Conservation (phyloP, 371 early-diverging fungal species). For the Catenaria anguillulae region DNA sequence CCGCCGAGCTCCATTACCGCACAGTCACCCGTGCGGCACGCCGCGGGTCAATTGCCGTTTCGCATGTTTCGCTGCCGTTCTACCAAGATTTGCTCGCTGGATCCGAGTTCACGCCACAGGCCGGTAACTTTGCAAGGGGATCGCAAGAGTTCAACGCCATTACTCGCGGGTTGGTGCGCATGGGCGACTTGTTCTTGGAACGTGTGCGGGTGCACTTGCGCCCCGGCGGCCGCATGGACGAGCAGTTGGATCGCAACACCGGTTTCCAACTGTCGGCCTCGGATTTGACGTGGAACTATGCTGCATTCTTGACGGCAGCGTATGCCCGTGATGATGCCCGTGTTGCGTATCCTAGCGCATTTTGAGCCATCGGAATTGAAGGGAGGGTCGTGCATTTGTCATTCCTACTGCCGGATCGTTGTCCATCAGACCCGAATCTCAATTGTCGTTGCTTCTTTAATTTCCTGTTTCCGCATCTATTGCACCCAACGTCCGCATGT, state of each 20-base stretch:
- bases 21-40: slow-evolving; percentile 7
- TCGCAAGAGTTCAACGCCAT: no score
- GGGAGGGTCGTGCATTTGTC: no score
- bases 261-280: slow-evolving; percentile 48
- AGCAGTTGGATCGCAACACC: slow-evolving; percentile 41
- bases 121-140: slow-evolving; percentile 15
- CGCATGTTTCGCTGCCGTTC: slow-evolving; percentile 16
- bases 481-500: no score
- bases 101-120: background rate
- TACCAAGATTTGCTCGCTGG: slow-evolving; percentile 9
- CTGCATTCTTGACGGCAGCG: slow-evolving; percentile 35
- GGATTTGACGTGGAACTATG: slow-evolving; percentile 64
- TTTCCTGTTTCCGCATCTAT: no score
- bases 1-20: slow-evolving; percentile 49
- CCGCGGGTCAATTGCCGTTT: slow-evolving; percentile 21
- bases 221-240: slow-evolving; percentile 37
- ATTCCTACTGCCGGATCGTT: no score
- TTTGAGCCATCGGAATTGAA: no score
- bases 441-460: no score
- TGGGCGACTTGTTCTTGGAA: slow-evolving; percentile 21
- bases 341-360: no score
- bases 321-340: background rate
- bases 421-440: no score
- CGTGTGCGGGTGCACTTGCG: slow-evolving; percentile 35
- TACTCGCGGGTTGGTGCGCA: no score